Evolutionary conservation across 2,329 filamentous ascomycete genomes (phyloP).

Genomic region (Dendrostoma leiphaemia): DNA sequence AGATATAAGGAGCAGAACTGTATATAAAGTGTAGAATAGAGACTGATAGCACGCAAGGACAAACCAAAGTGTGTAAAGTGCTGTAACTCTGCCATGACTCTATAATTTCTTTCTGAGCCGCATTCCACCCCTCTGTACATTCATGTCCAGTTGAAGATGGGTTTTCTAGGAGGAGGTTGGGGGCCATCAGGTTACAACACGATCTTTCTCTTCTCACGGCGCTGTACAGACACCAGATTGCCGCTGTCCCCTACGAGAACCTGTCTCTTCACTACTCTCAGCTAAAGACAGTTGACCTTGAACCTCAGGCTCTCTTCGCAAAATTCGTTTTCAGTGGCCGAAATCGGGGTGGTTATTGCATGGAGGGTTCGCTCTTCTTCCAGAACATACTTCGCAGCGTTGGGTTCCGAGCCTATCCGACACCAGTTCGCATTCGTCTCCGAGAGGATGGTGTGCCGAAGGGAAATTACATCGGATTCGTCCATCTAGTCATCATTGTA

Average conservation of each 20-base stretch:
- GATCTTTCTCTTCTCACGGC: conserved; percentile 36
- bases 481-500: conserved; percentile 62
- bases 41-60: no score
- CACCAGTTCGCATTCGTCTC: conserved; percentile 49
- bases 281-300: conserved; percentile 37
- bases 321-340: conserved; percentile 45
- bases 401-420: conserved; percentile 31
- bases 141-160: no score
- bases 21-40: no score
- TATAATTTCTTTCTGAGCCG: no score
- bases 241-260: conserved; percentile 56
- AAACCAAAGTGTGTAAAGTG: no score
- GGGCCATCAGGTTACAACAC: no score
- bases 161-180: no score
- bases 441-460: conserved; percentile 37
- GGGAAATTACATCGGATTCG: conserved; percentile 36
- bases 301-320: conserved; percentile 44
- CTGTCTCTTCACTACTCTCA: conserved; percentile 51
- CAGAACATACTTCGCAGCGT: conserved; percentile 25
- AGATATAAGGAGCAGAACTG: no score
- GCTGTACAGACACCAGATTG: conserved; percentile 45
- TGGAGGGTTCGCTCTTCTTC: conserved; percentile 57
- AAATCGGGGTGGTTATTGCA: conserved; percentile 57
- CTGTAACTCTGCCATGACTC: no score
- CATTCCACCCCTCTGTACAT: no score